Evolutionary conservation across 192 early-diverging fungal species (phyloP).

Genomic region (Backusella tarrabulga): DNA sequence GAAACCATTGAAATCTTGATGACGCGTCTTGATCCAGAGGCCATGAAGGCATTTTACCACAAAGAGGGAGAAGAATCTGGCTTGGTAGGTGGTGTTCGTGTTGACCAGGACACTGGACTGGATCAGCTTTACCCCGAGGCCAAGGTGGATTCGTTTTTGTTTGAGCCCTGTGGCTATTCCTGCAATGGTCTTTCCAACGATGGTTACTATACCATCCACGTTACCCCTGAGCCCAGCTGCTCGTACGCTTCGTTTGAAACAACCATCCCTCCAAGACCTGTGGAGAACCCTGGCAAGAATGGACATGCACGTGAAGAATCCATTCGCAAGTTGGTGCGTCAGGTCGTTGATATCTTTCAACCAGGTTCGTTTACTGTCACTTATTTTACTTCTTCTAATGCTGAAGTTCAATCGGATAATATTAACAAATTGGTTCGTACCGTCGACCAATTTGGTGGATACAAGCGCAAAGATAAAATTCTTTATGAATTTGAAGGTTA

Average conservation of each 20-base stretch:
- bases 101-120: slow-evolving; percentile 79
- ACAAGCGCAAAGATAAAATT: slow-evolving; percentile 65
- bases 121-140: slow-evolving; percentile 78
- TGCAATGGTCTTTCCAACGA: slow-evolving; percentile 83
- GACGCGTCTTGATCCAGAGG: slow-evolving; percentile 84
- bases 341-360: slow-evolving; percentile 83
- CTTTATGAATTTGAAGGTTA: slow-evolving; percentile 82
- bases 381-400: slow-evolving; percentile 62
- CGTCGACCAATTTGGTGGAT: slow-evolving; percentile 59
- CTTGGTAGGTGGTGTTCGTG: slow-evolving; percentile 79
- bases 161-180: slow-evolving; percentile 96
- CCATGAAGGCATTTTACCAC: slow-evolving; percentile 76
- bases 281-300: background rate
- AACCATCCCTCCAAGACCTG: slow-evolving; percentile 65
- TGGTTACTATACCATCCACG: slow-evolving; percentile 95
- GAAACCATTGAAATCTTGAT: slow-evolving; percentile 96
- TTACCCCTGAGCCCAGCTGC: slow-evolving; percentile 96
- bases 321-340: slow-evolving; percentile 56
- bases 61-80: slow-evolving; percentile 59
- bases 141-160: slow-evolving; percentile 84
- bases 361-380: slow-evolving; percentile 80
- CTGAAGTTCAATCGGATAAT: slow-evolving; percentile 11
- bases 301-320: slow-evolving; percentile 18
- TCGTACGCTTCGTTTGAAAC: slow-evolving; percentile 98
- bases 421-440: slow-evolving; percentile 38